phyloP scores from a whole-genome alignment of 345 rosid genomes.

The Combretum micranthum region DNA sequence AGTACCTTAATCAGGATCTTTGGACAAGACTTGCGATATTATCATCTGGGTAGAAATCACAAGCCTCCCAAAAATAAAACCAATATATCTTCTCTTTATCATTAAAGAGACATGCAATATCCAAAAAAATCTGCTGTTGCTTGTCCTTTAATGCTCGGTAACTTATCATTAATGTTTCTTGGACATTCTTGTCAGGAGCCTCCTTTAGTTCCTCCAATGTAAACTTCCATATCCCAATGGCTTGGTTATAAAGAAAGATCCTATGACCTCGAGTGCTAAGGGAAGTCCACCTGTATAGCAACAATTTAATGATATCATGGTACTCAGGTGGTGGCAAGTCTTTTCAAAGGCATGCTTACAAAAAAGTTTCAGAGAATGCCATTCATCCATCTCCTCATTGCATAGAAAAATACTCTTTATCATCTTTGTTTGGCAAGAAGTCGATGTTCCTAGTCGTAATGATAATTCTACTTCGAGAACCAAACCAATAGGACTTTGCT shows the following conservation, averaged over 20 bases:
- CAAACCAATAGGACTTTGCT: too few relatives aligned
- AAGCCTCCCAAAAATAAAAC: slow-evolving; percentile 2
- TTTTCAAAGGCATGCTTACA: too few relatives aligned
- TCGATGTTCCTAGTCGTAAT: too few relatives aligned
- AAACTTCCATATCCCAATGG: background rate
- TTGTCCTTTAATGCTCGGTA: background rate
- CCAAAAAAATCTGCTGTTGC: background rate
- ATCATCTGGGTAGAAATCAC: background rate
- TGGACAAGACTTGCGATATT: background rate
- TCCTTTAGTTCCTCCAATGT: background rate
- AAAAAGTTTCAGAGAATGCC: too few relatives aligned
- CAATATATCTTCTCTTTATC: background rate
- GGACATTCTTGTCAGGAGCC: background rate
- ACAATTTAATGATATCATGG: too few relatives aligned
- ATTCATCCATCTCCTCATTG: too few relatives aligned
- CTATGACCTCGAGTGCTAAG: background rate
- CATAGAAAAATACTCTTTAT: too few relatives aligned
- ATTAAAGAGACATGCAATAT: background rate
- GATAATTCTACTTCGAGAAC: too few relatives aligned
- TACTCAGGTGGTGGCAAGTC: too few relatives aligned
- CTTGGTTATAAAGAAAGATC: background rate
- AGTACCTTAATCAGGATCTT: background rate
- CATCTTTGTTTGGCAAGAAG: too few relatives aligned
- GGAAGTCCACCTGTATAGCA: too few relatives aligned
- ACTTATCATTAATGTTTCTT: background rate